Evolutionary conservation across 1,139 yeast species (phyloP).

Genomic region (Kodamaea derodonti): DNA sequence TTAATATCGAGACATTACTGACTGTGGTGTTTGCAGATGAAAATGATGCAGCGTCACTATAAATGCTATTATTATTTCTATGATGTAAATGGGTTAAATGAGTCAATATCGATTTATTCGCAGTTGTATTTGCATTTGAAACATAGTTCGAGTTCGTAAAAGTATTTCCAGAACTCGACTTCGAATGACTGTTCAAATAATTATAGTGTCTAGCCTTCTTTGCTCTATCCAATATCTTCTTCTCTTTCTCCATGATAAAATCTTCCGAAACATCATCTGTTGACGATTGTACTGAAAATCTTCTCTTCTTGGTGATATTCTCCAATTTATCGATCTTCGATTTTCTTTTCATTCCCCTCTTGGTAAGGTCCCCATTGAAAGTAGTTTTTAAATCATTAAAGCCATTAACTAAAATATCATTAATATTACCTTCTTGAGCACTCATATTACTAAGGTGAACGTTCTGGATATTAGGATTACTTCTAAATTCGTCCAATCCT

Average conservation of each 20-base stretch:
- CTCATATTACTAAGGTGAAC: slow-evolving; percentile 38
- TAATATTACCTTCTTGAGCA: slow-evolving; percentile 22
- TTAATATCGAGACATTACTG: slow-evolving; percentile 25
- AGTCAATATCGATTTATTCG: slow-evolving; percentile 10
- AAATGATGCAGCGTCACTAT: not conserved
- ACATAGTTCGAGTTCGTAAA: not conserved
- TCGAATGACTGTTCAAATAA: slow-evolving; percentile 34
- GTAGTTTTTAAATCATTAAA: slow-evolving; percentile 19
- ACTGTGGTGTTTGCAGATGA: slow-evolving; percentile 21
- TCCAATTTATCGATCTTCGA: slow-evolving; percentile 10
- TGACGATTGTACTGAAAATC: slow-evolving; percentile 3
- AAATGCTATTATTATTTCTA: not conserved
- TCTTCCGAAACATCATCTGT: slow-evolving; percentile 6
- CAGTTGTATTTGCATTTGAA: slow-evolving; percentile 1
- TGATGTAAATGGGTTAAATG: slow-evolving; percentile 9
- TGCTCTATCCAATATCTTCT: slow-evolving; percentile 26
- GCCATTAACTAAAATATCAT: slow-evolving; percentile 23
- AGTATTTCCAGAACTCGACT: slow-evolving; percentile 6
- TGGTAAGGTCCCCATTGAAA: slow-evolving; percentile 30
- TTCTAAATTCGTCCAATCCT: slow-evolving; percentile 12
- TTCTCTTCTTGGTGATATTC: slow-evolving; percentile 7
- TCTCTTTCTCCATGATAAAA: slow-evolving; percentile 22
- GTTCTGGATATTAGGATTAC: slow-evolving; percentile 15
- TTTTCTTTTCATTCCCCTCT: slow-evolving; percentile 26
- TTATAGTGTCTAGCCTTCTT: slow-evolving; percentile 28